These are phyloP conservation scores for Tulasnella sp. DNA, from an alignment of 768 basidiomycete species.

Conservation along the genomic window DNA sequence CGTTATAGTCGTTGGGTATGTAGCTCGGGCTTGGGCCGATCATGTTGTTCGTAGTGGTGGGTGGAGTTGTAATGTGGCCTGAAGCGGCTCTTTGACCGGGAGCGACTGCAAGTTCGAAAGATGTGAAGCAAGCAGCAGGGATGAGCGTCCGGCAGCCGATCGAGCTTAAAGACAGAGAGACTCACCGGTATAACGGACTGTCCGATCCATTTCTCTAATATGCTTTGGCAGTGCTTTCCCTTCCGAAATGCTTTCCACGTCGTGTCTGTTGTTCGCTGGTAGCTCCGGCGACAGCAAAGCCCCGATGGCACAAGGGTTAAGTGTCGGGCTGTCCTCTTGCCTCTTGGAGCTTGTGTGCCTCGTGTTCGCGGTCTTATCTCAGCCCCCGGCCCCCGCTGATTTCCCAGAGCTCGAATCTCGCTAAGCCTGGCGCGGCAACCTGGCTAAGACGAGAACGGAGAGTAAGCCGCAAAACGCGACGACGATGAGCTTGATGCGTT, in stretches of 20 bases:
- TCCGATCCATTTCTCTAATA: not conserved
- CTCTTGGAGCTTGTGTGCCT: not conserved
- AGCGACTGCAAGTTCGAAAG: not conserved
- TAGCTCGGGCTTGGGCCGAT: conserved; percentile 13
- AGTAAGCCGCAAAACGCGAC: not conserved
- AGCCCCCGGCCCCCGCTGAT: not conserved
- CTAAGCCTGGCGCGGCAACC: not conserved
- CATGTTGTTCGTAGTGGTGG: conserved; percentile 4
- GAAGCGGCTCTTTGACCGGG: not conserved
- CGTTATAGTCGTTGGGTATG: conserved; percentile 6
- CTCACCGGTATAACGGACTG: not conserved
- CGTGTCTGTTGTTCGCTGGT: not conserved
- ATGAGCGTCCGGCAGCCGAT: conserved; percentile 2
- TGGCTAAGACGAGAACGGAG: not conserved
- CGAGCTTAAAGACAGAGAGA: not conserved
- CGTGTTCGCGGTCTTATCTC: conserved; percentile 1
- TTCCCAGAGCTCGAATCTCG: not conserved
- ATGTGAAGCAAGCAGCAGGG: not conserved
- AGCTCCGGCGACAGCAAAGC: not conserved
- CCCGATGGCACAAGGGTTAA: conserved; percentile 3
- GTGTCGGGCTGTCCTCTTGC: not conserved
- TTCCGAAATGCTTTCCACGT: not conserved
- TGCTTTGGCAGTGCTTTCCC: not conserved
- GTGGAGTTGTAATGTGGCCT: not conserved
- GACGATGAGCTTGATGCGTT: not conserved